Conservation (phyloP, 306 rosid species). For the Vachellia pachyceras region DNA sequence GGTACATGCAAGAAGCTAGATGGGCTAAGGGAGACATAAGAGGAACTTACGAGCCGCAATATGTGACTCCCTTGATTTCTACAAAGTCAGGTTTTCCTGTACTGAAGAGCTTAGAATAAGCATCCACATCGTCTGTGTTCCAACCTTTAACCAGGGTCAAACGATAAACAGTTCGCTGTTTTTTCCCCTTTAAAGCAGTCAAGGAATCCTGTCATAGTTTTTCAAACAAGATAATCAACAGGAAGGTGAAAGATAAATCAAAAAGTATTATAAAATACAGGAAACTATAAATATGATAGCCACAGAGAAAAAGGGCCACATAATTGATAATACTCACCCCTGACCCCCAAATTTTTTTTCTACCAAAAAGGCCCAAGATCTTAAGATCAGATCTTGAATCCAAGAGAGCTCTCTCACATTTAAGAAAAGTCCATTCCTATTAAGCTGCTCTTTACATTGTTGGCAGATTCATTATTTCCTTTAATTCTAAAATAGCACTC, state of each 20-base stretch:
- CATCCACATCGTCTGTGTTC: constrained; percentile 90
- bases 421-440: not conserved
- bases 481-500: not conserved
- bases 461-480: not conserved
- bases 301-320: constrained; percentile 10
- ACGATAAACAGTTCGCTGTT: constrained; percentile 97
- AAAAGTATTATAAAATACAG: constrained; percentile 17
- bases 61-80: constrained; percentile 98
- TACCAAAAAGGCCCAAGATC: not conserved
- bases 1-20: constrained; percentile 10
- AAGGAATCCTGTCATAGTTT: constrained; percentile 76
- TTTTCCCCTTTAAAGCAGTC: constrained; percentile 79
- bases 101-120: constrained; percentile 81
- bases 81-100: constrained; percentile 90
- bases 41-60: constrained; percentile 90
- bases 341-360: too few species aligned
- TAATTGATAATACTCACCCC: too few species aligned
- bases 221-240: constrained; percentile 33
- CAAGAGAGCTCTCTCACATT: constrained; percentile 13
- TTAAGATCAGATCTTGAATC: not conserved
- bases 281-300: constrained; percentile 28
- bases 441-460: constrained; percentile 17
- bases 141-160: constrained; percentile 95
- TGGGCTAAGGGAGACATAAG: constrained; percentile 16
- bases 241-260: constrained; percentile 20